Base-by-base conservation (phyloP, 2,329 filamentous ascomycete species). In the Paramyrothecium sp. region DNA sequence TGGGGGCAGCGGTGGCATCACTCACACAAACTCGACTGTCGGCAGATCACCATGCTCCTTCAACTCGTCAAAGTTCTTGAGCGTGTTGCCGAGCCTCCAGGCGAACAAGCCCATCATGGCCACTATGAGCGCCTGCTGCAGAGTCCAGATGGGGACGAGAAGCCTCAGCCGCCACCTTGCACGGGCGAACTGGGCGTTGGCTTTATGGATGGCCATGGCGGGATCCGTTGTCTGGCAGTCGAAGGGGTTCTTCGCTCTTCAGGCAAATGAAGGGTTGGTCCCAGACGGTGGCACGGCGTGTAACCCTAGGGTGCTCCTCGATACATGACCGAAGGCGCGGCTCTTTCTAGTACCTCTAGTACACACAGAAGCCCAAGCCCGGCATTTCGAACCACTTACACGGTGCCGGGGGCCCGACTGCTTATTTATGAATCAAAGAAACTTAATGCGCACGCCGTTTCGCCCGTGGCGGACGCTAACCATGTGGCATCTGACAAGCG, bases 161-260 rank as follows among this genome's bases (percentile, higher is more conserved):
- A 85, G 54, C 50, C 64, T 63, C 56, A 77, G 71, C 54, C 75
- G 75, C 83, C 83, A 86, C 67, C 73, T 73, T 17, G 83, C 78
- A 30, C 80, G 76, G 56, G 75, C 74, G 60, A 82, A 85, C 58
- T 82, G 78, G 26, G 79, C 79, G 60, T 84, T 79, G 38, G 82
- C 74, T 60, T 79, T 74, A 59, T 83, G 79, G 48, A 70, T 74
- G 51, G 72, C 76, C 65, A 76, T 73, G 21, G 62, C 33, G n/a
- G n/a, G n/a, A n/a, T n/a, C n/a, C n/a, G n/a, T n/a, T n/a, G n/a
- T n/a, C n/a, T n/a, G n/a, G n/a, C n/a, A n/a, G n/a, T n/a, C n/a
- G n/a, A n/a, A n/a, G n/a, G 26, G 56, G 64, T 58, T 22, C 55
- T 47, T 51, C 53, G 55, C 47, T 50, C 47, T 50, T n/a, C n/a